Conservation (phyloP, 371 early-diverging fungal species). For the Haplosporangium sp. region DNA sequence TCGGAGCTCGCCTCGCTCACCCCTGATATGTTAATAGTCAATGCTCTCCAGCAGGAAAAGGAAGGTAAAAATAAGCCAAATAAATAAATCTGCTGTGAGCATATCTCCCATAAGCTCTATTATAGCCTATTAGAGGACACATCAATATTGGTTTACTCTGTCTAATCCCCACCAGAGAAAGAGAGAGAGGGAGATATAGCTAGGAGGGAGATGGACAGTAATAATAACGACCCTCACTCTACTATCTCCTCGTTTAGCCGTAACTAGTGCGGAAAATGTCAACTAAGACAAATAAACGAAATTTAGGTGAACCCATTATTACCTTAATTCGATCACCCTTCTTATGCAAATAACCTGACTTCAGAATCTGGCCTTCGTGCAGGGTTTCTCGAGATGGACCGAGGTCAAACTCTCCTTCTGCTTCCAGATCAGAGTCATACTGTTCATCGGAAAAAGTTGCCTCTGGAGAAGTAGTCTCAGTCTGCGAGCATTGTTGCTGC, state of each 20-base stretch:
- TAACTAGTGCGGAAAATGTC: neutral
- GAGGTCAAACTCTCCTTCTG: conserved; percentile 59
- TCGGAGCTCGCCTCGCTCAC: conserved; percentile 4
- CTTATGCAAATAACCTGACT: conserved; percentile 79
- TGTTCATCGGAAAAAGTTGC: conserved; percentile 58
- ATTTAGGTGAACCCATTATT: neutral
- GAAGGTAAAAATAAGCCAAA: conserved; percentile 2
- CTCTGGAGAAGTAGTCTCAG: conserved; percentile 41
- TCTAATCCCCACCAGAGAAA: neutral
- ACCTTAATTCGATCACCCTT: conserved; percentile 73
- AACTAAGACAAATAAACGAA: neutral
- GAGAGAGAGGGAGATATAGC: neutral
- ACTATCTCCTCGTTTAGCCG: neutral
- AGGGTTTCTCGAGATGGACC: conserved; percentile 65
- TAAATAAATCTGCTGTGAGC: conserved; percentile 7
- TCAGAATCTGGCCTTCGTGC: conserved; percentile 74
- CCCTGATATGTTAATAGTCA: conserved; percentile 6
- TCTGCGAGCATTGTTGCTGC: conserved; percentile 15
- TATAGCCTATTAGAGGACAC: neutral
- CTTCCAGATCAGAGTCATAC: conserved; percentile 65
- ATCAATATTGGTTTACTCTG: neutral
- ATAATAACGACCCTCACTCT: neutral
- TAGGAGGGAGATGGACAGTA: too few species aligned
- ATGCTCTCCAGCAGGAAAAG: neutral
- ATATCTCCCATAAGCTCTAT: conserved; percentile 7